Base-by-base conservation (phyloP, 495 filamentous ascomycete species). In the Entonaema liquescens region DNA sequence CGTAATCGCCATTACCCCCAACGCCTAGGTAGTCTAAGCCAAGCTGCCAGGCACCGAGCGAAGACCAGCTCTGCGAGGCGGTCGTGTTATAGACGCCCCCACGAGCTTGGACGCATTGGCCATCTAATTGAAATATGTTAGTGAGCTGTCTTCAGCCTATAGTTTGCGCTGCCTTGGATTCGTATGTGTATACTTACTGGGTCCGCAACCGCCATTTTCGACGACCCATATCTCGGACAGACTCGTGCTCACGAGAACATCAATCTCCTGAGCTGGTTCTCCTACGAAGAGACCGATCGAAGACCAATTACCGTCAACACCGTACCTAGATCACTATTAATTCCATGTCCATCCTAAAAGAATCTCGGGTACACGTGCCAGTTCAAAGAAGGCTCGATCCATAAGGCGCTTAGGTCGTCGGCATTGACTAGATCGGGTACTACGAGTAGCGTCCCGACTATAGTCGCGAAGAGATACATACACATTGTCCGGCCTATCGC, bases 191-290 rank as follows among this genome's bases (percentile, higher is more conserved):
- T 13, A 75, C 77, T 77, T 77, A 84, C 80, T 76, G 53, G 75
- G 65, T 54, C 67, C 71, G 67, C 89, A 90, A 56, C 87, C 88
- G 12, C 78, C 76, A 4, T 77, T 76, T 31, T 80, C 79, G 38
- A 90, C 80, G 5, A 87, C 83, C 87, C 87, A 90, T 21, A 85
- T 83, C 71, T 88, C 86, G 25, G 84, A 82, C 42, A 87, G 75
- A 12, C 81, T 82, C 2, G 88, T 90, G 65, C 84, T 87, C 44
- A 85, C 79, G 28, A 85, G 81, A 55, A 89, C 81, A 64, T 88
- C 85, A 5, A 89, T 76, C 54, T 85, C 81, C 75, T 89, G 87
- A 13, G 80, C 77, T 21, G 85, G 82, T n/a, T 82, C 82, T 29
- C 89, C 89, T 4, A 90, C 79, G 53, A 81, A 83, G 58, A 90